phyloP scores from a whole-genome alignment of 2,329 filamentous ascomycete species.

The Hypoxylon sp. region DNA sequence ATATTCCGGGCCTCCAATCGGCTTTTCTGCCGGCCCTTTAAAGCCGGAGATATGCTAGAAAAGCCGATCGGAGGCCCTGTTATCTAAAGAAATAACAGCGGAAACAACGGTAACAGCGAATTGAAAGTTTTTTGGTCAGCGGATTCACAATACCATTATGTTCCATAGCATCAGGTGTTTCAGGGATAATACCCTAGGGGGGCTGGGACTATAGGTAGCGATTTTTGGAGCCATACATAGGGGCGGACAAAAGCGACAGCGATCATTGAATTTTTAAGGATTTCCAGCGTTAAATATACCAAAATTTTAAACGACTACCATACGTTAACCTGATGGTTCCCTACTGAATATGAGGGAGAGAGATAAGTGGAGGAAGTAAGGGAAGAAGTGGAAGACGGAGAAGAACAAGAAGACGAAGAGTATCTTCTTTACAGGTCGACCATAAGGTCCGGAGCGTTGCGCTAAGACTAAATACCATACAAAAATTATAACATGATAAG shows the following conservation, averaged over 20 bases:
- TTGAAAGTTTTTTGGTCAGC: background rate
- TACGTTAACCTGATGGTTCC: background rate
- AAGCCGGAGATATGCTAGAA: background rate
- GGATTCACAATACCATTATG: background rate
- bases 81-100: background rate
- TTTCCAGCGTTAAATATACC: background rate
- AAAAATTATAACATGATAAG: background rate
- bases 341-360: background rate
- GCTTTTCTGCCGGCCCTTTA: background rate
- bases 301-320: background rate
- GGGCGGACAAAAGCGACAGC: conserved; percentile 19
- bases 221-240: conserved; percentile 4
- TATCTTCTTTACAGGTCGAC: background rate
- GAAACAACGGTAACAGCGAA: background rate
- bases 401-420: background rate
- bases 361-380: background rate
- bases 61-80: background rate
- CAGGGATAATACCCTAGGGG: background rate
- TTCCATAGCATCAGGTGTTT: conserved; percentile 10
- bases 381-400: background rate
- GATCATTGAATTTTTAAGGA: conserved; percentile 8
- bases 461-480: background rate
- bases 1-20: background rate
- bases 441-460: background rate
- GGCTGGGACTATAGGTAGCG: conserved; percentile 6